A percentile compares a stretch with the other conserved stretches of the same genome.
Conservation (phyloP, 495 filamentous ascomycete species). For the Trypethelium eluteriae region DNA sequence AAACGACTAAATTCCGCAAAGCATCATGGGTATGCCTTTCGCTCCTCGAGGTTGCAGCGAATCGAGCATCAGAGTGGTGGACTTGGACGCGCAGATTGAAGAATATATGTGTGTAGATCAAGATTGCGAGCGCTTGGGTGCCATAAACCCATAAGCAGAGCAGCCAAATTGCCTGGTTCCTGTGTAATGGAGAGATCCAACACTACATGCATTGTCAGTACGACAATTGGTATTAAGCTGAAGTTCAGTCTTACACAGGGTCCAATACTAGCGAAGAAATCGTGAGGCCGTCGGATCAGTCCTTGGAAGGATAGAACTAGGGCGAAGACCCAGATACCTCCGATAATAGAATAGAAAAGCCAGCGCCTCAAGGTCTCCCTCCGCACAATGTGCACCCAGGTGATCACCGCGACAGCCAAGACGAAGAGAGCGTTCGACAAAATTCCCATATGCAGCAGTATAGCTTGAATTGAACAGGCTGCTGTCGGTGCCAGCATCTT, state of each 20-base stretch:
- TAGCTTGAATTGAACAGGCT: conserved; percentile 62
- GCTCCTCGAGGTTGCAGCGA: conserved; percentile 16
- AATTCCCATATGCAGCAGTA: conserved; percentile 65
- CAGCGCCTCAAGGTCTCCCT: conserved; percentile 49
- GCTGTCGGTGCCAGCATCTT: conserved; percentile 47
- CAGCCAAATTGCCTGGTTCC: conserved; percentile 19
- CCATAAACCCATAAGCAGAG: conserved; percentile 26
- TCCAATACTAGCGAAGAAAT: conserved; percentile 54
- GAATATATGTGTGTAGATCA: conserved; percentile 25
- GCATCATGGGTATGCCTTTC: conserved; percentile 19
- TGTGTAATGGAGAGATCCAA: conserved; percentile 26
- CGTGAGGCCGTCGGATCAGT: conserved; percentile 44
- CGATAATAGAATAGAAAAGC: conserved; percentile 45
- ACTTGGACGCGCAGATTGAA: conserved; percentile 18
- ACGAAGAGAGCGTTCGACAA: conserved; percentile 63
- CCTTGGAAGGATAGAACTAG: conserved; percentile 52
- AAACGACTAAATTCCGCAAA: conserved; percentile 20
- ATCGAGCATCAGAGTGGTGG: conserved; percentile 2
- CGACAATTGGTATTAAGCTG: neutral
- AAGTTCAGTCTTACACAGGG: conserved; percentile 50
- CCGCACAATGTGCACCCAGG: conserved; percentile 56
- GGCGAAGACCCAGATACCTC: conserved; percentile 52
- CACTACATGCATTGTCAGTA: conserved; percentile 18
- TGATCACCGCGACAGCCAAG: conserved; percentile 37
- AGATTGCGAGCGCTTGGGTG: conserved; percentile 22